Base-by-base conservation (phyloP, 2,329 filamentous ascomycete species). In the Pseudocercospora fuligena region DNA sequence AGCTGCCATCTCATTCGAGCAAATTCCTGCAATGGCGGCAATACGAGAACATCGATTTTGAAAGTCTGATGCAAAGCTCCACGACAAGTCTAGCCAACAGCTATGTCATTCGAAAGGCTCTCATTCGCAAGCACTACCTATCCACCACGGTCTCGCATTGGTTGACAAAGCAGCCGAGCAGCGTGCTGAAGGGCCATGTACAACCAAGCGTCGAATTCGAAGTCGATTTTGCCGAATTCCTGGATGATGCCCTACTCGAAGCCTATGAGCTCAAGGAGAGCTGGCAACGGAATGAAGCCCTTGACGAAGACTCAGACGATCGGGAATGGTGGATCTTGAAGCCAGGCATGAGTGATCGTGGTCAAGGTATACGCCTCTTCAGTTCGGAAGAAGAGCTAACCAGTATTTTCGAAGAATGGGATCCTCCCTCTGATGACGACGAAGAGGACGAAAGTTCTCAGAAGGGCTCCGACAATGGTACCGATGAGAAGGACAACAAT, bases 321-420 rank as follows among this genome's bases (percentile, higher is more conserved):
- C 73, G 80, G 56, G 89, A 96, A 77, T 99, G 94, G 94, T 99
- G 95, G 95, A 98, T 99, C 71, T 80, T 99, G 66, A 99, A 99
- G 80, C 94, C 95, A 0, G 91, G 94, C 8, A 98, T 99, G 95
- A 97, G 93, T 78, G 95, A 99, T 77, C 87, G 94, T 25, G 95
- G 94, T 0, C 94, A 97, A 77, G 95, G 95, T 0, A 97, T 99
- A 65, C 83, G 92, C 46, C 82, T 99, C 0, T 99, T 99, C 79
- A 92, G 88, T 73, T 92, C 89, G 2, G 92, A 95, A 82, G 89
- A 90, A 64, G 90, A 97, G 76, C 82, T 99, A n/a, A 90, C 91
- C 67, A 85, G 77, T 14, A 95, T 99, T 62, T 99, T 98, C 75
- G 93, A 97, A 72, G 90, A 88, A 64, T 99, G 95, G 93, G 94